A percentile compares a stretch with the other conserved stretches of the same genome.
Evolutionary conservation across 164 flowering plant genomes (phyloP).

Genomic region (Saururus chinensis): DNA sequence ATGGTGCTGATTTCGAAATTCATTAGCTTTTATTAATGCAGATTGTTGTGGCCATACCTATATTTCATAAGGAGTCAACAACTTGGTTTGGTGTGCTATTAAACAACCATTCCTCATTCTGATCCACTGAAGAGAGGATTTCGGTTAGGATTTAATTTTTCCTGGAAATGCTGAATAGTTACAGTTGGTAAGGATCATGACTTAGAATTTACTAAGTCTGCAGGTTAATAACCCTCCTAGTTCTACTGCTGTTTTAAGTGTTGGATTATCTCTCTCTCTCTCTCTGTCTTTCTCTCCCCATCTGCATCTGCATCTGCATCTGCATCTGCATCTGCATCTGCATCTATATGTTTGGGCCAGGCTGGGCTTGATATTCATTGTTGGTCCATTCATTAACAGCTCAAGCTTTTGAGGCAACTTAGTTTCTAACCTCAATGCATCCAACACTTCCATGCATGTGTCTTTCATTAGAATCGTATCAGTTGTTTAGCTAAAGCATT

Average conservation of each 20-base stretch:
- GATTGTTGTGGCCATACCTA: constrained; percentile 64
- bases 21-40: constrained; percentile 99
- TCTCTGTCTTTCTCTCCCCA: too few species aligned
- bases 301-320: too few species aligned
- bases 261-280: too few species aligned
- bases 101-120: constrained; percentile 60
- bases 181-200: constrained; percentile 88
- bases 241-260: constrained; percentile 26
- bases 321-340: too few species aligned
- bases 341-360: too few species aligned
- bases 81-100: constrained; percentile 89
- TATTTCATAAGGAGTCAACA: constrained; percentile 69
- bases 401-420: too few species aligned
- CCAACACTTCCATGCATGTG: constrained; percentile 30
- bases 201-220: constrained; percentile 57
- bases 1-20: constrained; percentile 88
- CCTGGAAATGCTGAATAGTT: constrained; percentile 61
- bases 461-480: constrained; percentile 1
- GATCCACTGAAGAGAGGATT: constrained; percentile 61
- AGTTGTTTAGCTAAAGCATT: not conserved
- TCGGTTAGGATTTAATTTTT: constrained; percentile 55
- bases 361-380: too few species aligned
- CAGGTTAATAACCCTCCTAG: constrained; percentile 28
- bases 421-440: too few species aligned
- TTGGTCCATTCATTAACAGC: too few species aligned